Base-by-base conservation (phyloP, 2,329 filamentous ascomycete genomes). In the Cadophora sp. region DNA sequence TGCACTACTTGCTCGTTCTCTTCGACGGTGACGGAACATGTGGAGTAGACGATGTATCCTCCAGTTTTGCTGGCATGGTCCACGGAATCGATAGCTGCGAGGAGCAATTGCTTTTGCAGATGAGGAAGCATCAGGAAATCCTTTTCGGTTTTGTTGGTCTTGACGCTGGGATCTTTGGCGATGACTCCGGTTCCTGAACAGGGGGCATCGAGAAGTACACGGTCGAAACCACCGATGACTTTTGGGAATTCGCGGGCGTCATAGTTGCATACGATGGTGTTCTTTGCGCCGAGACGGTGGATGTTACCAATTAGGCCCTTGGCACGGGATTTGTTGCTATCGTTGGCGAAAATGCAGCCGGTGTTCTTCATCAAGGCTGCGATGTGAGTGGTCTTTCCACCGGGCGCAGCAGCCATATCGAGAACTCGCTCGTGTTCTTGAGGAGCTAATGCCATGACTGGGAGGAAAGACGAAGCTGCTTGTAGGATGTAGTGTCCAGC, bases 301-400 rank as follows among this genome's bases (percentile, higher is more conserved):
- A 98, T 93, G 83, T 99, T 97, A 82, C 96, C 96, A 73, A 99
- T 98, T 63, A 99, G 84, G 91, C 93, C 96, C 83, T 97, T 98
- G 59, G 94, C 88, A 87, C 96, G 92, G 67, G 89, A 83, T 80
- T 97, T 97, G 84, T 91, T 97, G 73, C 92, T 89, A 87, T 99
- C 96, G 84, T 99, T 99, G 78, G 96, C 95, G 76, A 99, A 93
- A 72, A 99, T 90, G 73, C 91, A 91, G 65, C 96, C 96, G 0
- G 95, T 98, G 81, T 99, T 99, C 81, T 94, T 94, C 94, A 97
- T 97, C 77, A 98, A 82, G 0, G 95, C 95, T n/a, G 95, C 93
- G 79, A 97, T 91, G 80, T 97, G 93, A 7, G 95, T 97, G 11
- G 94, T 97, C 81, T 98, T 98, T 80, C 95, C 95, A 82, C 95